Evolutionary conservation across 2,329 filamentous ascomycete species (phyloP), one percentile per base, ranked within the genome.

Genomic region (Beauveria varroae): DNA sequence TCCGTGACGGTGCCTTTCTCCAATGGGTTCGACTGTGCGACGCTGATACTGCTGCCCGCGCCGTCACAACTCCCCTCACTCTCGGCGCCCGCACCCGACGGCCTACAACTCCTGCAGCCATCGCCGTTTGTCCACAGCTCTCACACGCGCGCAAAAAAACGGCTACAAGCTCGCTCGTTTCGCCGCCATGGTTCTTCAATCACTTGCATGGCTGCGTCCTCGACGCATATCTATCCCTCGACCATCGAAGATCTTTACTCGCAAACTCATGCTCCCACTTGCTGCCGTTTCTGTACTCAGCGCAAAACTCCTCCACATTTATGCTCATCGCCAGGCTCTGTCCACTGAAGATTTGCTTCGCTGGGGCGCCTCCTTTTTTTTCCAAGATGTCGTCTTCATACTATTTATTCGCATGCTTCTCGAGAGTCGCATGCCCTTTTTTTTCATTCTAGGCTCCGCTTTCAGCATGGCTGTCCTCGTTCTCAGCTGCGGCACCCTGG

Each of bases 401-500:
- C 53, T 62, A 28, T 43, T 62, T 8, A 49, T 62, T 3, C 60
- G 60, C 3, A 26, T 54, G 26, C 60, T 62, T 2, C 54, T 62
- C 47, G 54, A 62, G 40, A 53, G 46, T 49, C 54, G 60, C 47
- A 49, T 57, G 41, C 40, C 54, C 22, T 3, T 62, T 6, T 43
- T 56, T 12, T 57, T 55, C 12, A 12, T 57, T 10, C 49, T 62
- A 8, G 60, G 53, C 22, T 57, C 53, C 22, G 40, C 18, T 12
- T 30, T 65, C 57, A 50, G 55, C 54, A 40, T 64, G 63, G 22
- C 56, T 57, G 61, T 65, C 63, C 86, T 88, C 67, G 68, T 87
- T 18, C 75, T 80, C 43, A 76, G 53, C 60, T 62, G 60, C 60
- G 54, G 53, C 40, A 62, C 53, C 22, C 40, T 62, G 8, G 60